Evolutionary conservation across 2,329 filamentous ascomycete genomes (phyloP), one percentile per base, ranked within the genome.

Genomic region (Colletotrichum abscissum): DNA sequence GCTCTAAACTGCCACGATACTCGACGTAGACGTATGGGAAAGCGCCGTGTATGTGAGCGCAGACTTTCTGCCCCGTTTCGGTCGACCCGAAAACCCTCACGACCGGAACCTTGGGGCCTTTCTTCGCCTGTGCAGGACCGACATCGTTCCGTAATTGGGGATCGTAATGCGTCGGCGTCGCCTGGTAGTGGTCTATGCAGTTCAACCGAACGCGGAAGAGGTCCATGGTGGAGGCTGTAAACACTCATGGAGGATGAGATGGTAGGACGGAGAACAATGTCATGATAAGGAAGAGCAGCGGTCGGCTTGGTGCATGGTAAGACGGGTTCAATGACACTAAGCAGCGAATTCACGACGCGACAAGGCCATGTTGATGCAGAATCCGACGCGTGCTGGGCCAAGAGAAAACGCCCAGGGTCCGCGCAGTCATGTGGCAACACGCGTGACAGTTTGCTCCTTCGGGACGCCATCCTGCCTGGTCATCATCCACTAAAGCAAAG

Each of bases 11-110:
- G 26, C 94, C 95, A 60, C 88, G 86, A 81, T 98, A 98, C 81
- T 96, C 93, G 69, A 99, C 87, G 80, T 95, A 98, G n/a, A 98
- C 86, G 80, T 99, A 99, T 1, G 97, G 97, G 78, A 99, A 95
- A 26, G 94, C 95, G 73, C 97, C 97, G 82, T 98, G 97, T 69
- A 99, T 91, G 84, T 99, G 97, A 35, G 94, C 94, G 84, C 97
- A 98, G 19, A 98, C 95, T 80, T 97, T 98, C 83, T 98, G 95
- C 0, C 97, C 97, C 0, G 95, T 97, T 81, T 97, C 95, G 1
- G 96, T 98, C 4, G 95, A 92, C 1, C 97, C 97, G 83, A 98
- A 99, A 12, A 97, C 90, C 76, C 97, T 91, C 73, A 99, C 92
- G 12, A 98, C 91, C 0, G 97, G 96, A 0, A 98, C 91, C 76